A percentile compares a stretch with the other conserved stretches of the same genome.
These are phyloP conservation scores for Neonectria sp. DNA, from an alignment of 2,329 filamentous ascomycete species.

Conservation along the genomic window DNA sequence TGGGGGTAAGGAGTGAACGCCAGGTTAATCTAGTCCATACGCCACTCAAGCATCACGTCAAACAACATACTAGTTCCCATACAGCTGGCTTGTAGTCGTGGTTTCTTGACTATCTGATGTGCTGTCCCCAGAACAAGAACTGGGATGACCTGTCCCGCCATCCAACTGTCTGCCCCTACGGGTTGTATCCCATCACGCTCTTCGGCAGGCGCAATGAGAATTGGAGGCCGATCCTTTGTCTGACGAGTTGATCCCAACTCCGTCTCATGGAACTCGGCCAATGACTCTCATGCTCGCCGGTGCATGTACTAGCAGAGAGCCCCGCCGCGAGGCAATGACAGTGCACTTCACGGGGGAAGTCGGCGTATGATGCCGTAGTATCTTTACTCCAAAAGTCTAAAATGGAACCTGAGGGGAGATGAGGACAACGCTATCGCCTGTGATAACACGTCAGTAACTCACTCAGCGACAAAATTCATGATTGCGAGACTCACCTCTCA, in stretches of 20 bases:
- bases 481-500: conserved; percentile 80
- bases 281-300: conserved; percentile 4
- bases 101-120: conserved; percentile 8
- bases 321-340: conserved; percentile 7
- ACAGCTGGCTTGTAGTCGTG: background rate
- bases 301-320: conserved; percentile 1
- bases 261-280: background rate
- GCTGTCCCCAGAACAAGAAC: conserved; percentile 2
- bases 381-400: conserved; percentile 42
- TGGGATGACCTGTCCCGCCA: background rate
- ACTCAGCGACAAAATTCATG: background rate
- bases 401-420: conserved; percentile 74
- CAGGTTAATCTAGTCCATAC: background rate
- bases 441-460: conserved; percentile 41
- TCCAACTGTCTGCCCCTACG: conserved; percentile 1
- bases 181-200: conserved; percentile 5
- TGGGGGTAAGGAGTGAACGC: background rate
- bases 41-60: background rate
- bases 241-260: conserved; percentile 1
- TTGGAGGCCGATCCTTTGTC: background rate
- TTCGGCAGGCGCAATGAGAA: background rate
- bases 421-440: conserved; percentile 81
- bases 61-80: background rate
- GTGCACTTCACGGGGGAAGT: conserved; percentile 5
- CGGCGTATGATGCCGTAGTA: conserved; percentile 10